A percentile compares a stretch with the other conserved stretches of the same genome.
Conservation (phyloP, 441 rosid genomes). For the Capsella rubella region DNA sequence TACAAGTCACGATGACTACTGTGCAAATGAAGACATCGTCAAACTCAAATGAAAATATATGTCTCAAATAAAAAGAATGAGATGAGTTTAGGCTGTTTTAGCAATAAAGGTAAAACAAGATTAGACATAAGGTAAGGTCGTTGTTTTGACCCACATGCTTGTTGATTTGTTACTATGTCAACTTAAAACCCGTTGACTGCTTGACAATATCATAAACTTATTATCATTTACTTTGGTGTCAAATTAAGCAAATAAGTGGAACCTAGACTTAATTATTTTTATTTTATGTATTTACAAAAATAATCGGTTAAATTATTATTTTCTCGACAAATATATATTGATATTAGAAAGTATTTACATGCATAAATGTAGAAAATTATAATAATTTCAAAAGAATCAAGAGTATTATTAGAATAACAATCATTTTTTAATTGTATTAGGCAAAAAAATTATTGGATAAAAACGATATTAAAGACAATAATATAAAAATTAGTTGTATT, state of each 20-base stretch:
- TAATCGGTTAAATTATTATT: no score
- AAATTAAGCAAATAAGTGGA: constrained; percentile 14
- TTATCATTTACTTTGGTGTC: constrained; percentile 15
- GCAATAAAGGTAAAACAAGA: neutral
- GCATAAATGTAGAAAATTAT: no score
- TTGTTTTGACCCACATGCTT: constrained; percentile 14
- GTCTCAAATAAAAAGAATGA: constrained; percentile 11
- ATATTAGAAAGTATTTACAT: no score
- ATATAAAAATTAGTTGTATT: no score
- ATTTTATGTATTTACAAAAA: neutral
- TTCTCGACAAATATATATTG: no score
- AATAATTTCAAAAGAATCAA: no score
- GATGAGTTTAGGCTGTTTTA: neutral
- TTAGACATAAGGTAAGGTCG: neutral
- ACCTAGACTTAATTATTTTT: neutral
- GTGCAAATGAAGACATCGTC: neutral
- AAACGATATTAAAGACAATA: no score
- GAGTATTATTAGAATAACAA: no score
- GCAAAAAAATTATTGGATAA: no score
- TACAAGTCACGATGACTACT: neutral
- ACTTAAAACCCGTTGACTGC: constrained; percentile 13
- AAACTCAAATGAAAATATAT: neutral
- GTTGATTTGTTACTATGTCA: constrained; percentile 12
- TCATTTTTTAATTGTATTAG: no score
- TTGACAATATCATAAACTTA: neutral